Evolutionary conservation across 1,139 yeast genomes (phyloP).

Genomic region (Suhomyces wounanorum): DNA sequence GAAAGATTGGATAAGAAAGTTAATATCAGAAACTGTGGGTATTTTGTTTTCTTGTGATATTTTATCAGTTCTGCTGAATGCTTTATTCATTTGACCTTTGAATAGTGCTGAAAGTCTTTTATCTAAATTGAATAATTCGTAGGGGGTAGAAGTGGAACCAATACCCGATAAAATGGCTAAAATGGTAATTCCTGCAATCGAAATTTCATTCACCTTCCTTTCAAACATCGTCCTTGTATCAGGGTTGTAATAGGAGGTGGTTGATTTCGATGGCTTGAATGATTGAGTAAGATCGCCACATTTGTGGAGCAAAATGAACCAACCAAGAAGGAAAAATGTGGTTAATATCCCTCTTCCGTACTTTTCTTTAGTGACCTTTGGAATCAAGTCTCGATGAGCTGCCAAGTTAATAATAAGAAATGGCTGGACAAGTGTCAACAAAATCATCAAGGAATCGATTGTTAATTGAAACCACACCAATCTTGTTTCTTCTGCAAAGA

Average conservation of each 20-base stretch:
- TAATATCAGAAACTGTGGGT: constrained; percentile 25
- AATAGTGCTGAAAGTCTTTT: constrained; percentile 8
- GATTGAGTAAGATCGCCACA: constrained; percentile 39
- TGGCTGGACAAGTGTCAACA: constrained; percentile 38
- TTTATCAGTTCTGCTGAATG: not conserved
- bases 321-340: constrained; percentile 19
- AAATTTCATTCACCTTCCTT: constrained; percentile 57
- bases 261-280: constrained; percentile 24
- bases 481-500: constrained; percentile 25
- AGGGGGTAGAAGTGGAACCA: constrained; percentile 72
- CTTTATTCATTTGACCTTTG: not conserved
- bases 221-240: constrained; percentile 34
- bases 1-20: constrained; percentile 36
- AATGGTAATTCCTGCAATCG: constrained; percentile 69
- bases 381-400: constrained; percentile 31
- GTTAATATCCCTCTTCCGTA: constrained; percentile 17
- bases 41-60: not conserved
- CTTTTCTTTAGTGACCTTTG: constrained; percentile 15
- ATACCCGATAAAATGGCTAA: constrained; percentile 74
- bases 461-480: constrained; percentile 32
- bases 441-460: constrained; percentile 34
- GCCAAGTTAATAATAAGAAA: constrained; percentile 34
- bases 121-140: constrained; percentile 21
- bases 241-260: constrained; percentile 13
- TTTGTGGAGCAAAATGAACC: constrained; percentile 39